These are phyloP conservation scores for Mimosa bimucronata DNA, from an alignment of 306 rosid species.

Conservation along the genomic window DNA sequence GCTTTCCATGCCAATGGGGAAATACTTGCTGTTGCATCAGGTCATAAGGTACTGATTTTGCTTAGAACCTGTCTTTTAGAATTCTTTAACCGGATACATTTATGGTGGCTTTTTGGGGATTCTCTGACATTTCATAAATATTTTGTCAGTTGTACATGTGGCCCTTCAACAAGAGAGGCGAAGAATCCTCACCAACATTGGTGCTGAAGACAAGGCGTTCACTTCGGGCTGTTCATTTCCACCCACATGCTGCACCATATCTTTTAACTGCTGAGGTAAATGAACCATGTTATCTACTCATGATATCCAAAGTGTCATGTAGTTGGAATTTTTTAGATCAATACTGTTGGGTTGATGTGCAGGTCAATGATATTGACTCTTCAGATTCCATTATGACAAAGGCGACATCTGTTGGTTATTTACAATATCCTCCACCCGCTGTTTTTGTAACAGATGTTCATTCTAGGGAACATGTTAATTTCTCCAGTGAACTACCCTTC, in stretches of 20 bases:
- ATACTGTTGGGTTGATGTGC: constrained; percentile 38
- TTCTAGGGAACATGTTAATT: constrained; percentile 34
- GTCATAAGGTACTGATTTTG: constrained; percentile 47
- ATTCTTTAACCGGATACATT: constrained; percentile 10
- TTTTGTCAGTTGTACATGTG: constrained; percentile 49
- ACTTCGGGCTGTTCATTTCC: constrained; percentile 60
- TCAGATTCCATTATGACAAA: constrained; percentile 52
- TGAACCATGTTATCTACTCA: constrained; percentile 23
- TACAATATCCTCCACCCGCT: constrained; percentile 52
- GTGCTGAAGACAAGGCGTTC: constrained; percentile 55
- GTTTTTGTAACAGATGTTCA: constrained; percentile 45
- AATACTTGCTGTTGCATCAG: constrained; percentile 61
- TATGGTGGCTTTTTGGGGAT: constrained; percentile 15
- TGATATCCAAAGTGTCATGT: constrained; percentile 11
- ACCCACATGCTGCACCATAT: constrained; percentile 51
- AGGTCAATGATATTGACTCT: constrained; percentile 56
- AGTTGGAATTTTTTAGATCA: constrained; percentile 1
- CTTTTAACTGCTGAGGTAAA: constrained; percentile 55
- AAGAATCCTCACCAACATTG: constrained; percentile 40
- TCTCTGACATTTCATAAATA: constrained; percentile 20
- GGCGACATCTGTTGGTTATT: constrained; percentile 47
- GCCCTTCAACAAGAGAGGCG: constrained; percentile 47
- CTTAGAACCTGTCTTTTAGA: constrained; percentile 20
- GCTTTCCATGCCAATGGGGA: constrained; percentile 62
- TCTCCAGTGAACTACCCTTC: constrained; percentile 39